phyloP scores from a whole-genome alignment of 768 basidiomycete species.

The Podaxis sp. region DNA sequence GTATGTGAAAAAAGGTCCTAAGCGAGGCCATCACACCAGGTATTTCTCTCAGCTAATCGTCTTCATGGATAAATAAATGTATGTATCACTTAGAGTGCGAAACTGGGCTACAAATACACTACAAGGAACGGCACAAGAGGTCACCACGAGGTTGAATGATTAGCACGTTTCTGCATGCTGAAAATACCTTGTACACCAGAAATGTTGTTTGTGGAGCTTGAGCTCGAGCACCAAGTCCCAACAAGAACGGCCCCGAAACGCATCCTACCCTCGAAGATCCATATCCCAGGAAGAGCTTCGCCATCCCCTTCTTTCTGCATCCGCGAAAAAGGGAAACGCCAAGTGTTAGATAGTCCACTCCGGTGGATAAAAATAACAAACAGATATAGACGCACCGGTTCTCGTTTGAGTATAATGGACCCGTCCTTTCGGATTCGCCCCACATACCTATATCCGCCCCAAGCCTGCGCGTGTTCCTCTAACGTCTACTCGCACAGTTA shows the following conservation, averaged over 20 bases:
- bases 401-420: slow-evolving; percentile 56
- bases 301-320: slow-evolving; percentile 42
- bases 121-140: not conserved
- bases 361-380: slow-evolving; percentile 1
- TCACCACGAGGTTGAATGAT: slow-evolving; percentile 26
- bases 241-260: slow-evolving; percentile 48
- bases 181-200: slow-evolving; percentile 52
- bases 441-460: slow-evolving; percentile 63
- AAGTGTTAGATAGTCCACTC: slow-evolving; percentile 5
- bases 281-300: slow-evolving; percentile 39
- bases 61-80: not conserved
- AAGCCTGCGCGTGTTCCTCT: slow-evolving; percentile 54
- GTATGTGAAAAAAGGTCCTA: not conserved
- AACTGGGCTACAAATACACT: not conserved
- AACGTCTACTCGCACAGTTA: slow-evolving; percentile 43
- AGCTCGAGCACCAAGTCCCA: slow-evolving; percentile 45
- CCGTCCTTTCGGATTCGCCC: slow-evolving; percentile 64
- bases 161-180: slow-evolving; percentile 43
- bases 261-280: slow-evolving; percentile 60
- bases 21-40: not conserved
- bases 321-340: slow-evolving; percentile 3
- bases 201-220: slow-evolving; percentile 5
- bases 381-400: slow-evolving; percentile 46
- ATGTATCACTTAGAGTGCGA: not conserved
- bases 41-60: not conserved